Evolutionary conservation across 2,329 filamentous ascomycete genomes (phyloP).

Genomic region (Fusarium ambrosium): DNA sequence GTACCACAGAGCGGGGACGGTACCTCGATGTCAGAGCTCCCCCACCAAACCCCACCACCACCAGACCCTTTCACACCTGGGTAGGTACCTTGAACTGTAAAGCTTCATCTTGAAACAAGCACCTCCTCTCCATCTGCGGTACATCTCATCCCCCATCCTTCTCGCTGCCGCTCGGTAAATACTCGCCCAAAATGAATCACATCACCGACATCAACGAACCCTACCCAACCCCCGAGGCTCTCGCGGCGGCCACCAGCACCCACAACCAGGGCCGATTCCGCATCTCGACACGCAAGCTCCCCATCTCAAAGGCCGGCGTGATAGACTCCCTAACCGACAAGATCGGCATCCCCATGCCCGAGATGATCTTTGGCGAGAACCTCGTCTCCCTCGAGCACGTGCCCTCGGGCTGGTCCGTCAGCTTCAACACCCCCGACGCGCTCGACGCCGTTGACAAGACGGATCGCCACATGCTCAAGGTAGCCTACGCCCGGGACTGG

Average conservation of each 20-base stretch:
- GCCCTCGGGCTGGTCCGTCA: constrained; percentile 81
- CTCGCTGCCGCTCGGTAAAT: not conserved
- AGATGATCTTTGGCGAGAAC: constrained; percentile 99
- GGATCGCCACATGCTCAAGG: constrained; percentile 88
- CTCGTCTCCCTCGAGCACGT: constrained; percentile 80
- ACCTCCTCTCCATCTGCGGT: not conserved
- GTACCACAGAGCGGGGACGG: not conserved
- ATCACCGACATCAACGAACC: constrained; percentile 61
- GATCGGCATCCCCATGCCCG: constrained; percentile 88
- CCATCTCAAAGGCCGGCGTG: constrained; percentile 91
- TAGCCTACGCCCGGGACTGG: constrained; percentile 94
- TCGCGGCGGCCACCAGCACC: constrained; percentile 67
- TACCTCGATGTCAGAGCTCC: not conserved
- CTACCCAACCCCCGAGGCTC: constrained; percentile 65
- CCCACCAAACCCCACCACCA: constrained; percentile 4
- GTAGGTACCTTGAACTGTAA: not conserved
- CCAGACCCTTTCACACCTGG: not conserved
- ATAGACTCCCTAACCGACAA: constrained; percentile 87
- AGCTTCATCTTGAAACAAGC: constrained; percentile 1
- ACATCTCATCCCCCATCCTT: not conserved
- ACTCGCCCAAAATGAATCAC: constrained; percentile 54
- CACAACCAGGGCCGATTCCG: constrained; percentile 76
- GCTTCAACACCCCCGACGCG: constrained; percentile 88
- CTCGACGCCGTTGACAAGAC: constrained; percentile 96
- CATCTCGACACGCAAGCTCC: constrained; percentile 88